Percentiles rank a stretch among this genome's conserved stretches.
Conservation (phyloP, 2,329 filamentous ascomycete species). For the Fusarium neocosmosporiellum region DNA sequence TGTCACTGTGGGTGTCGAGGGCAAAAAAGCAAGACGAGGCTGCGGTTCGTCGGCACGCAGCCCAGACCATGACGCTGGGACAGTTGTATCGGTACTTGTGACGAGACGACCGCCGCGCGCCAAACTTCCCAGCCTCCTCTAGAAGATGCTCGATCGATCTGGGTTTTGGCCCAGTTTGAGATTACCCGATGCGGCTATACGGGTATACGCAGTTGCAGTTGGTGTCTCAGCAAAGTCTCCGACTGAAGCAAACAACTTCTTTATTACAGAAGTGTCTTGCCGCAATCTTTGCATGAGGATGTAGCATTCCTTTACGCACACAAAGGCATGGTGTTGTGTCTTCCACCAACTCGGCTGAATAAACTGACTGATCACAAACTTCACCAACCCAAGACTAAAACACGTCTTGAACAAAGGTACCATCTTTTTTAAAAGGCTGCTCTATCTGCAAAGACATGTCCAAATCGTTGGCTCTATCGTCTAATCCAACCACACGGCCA, state of each 20-base stretch:
- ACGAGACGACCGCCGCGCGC: not conserved
- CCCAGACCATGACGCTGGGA: slow-evolving; percentile 33
- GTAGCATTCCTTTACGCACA: not conserved
- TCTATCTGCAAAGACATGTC: slow-evolving; percentile 22
- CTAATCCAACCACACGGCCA: slow-evolving; percentile 27
- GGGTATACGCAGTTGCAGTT: not conserved
- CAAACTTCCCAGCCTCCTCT: not conserved
- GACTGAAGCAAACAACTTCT: not conserved
- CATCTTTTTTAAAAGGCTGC: slow-evolving; percentile 18
- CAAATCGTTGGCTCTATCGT: slow-evolving; percentile 18
- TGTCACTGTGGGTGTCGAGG: slow-evolving; percentile 17
- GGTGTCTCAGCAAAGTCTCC: not conserved
- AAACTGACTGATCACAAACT: slow-evolving; percentile 7
- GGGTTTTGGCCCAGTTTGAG: not conserved
- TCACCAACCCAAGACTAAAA: slow-evolving; percentile 8
- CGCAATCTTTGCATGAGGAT: not conserved
- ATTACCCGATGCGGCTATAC: slow-evolving; percentile 22
- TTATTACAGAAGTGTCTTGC: not conserved
- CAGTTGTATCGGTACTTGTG: slow-evolving; percentile 30
- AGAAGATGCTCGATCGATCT: not conserved
- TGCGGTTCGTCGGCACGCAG: not conserved
- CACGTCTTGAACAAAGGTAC: slow-evolving; percentile 7
- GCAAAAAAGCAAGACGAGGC: slow-evolving; percentile 12
- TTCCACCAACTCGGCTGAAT: not conserved
- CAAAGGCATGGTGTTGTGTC: not conserved